Percentiles rank a stretch among this genome's conserved stretches.
Evolutionary conservation across 768 basidiomycete species (phyloP).

Genomic region (Serendipita indica): DNA sequence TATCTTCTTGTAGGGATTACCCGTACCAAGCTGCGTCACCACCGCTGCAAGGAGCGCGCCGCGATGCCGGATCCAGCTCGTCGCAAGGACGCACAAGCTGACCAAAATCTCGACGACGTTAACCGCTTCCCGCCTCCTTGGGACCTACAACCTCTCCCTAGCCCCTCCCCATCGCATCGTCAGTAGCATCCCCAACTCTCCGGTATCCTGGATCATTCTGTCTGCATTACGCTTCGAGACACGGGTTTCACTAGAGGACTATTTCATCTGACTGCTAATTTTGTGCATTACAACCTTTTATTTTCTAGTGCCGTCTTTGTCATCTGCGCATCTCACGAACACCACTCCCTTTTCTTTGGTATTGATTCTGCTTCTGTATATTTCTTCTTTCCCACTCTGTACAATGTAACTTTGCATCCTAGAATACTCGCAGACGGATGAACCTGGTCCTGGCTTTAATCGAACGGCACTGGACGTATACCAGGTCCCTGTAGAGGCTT

Average conservation of each 20-base stretch:
- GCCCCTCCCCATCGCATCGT: not conserved
- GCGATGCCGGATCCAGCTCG: conserved; percentile 59
- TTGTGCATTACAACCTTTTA: no score
- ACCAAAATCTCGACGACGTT: conserved; percentile 65
- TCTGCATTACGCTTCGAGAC: not conserved
- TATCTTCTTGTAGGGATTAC: conserved; percentile 48
- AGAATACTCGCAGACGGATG: not conserved
- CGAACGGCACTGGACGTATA: conserved; percentile 68
- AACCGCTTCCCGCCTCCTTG: conserved; percentile 51
- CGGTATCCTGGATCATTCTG: not conserved
- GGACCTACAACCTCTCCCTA: conserved; percentile 15
- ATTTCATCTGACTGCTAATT: not conserved
- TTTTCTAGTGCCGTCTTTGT: no score
- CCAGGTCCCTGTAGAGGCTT: conserved; percentile 41
- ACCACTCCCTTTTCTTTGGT: no score
- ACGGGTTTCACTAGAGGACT: not conserved
- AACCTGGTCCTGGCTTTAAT: conserved; percentile 29
- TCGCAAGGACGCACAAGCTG: conserved; percentile 58
- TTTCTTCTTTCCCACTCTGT: conserved; percentile 3
- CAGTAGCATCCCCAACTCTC: no score
- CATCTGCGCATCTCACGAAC: no score
- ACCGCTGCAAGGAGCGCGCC: conserved; percentile 49
- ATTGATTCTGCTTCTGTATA: not conserved
- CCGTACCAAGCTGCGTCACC: conserved; percentile 67
- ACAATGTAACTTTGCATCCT: not conserved